Conservation (phyloP, 257 asterid genomes). For the Solanum chmielewskii region DNA sequence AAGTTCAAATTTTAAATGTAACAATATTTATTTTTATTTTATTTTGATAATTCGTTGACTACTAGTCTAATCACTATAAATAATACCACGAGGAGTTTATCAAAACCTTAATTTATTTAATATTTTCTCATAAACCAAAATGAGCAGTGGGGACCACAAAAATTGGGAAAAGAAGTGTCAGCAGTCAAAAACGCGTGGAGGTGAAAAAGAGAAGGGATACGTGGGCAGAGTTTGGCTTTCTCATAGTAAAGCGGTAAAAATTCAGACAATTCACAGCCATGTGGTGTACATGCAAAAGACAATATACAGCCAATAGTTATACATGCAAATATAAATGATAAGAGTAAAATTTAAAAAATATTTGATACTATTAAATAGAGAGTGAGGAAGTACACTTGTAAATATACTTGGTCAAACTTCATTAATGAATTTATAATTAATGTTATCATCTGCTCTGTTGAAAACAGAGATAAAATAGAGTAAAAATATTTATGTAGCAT, state of each 20-base stretch:
- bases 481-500: too few species aligned
- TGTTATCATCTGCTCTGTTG: not conserved
- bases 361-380: too few species aligned
- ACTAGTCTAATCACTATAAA: too few species aligned
- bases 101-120: too few species aligned
- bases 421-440: too few species aligned
- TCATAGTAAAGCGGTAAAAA: not conserved
- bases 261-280: not conserved
- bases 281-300: too few species aligned
- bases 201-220: not conserved
- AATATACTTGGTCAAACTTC: not conserved
- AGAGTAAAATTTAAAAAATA: not conserved
- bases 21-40: too few species aligned
- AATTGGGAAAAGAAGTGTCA: not conserved
- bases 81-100: too few species aligned
- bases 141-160: not conserved
- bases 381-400: too few species aligned
- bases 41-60: too few species aligned
- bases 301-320: not conserved
- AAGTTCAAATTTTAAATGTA: too few species aligned
- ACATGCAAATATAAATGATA: not conserved
- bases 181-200: not conserved
- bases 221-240: constrained; percentile 18
- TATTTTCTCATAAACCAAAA: not conserved
- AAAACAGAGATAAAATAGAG: too few species aligned